These are phyloP conservation scores for Phaffia rhodozyma DNA, from an alignment of 1,284 basidiomycete species.

Conservation along the genomic window DNA sequence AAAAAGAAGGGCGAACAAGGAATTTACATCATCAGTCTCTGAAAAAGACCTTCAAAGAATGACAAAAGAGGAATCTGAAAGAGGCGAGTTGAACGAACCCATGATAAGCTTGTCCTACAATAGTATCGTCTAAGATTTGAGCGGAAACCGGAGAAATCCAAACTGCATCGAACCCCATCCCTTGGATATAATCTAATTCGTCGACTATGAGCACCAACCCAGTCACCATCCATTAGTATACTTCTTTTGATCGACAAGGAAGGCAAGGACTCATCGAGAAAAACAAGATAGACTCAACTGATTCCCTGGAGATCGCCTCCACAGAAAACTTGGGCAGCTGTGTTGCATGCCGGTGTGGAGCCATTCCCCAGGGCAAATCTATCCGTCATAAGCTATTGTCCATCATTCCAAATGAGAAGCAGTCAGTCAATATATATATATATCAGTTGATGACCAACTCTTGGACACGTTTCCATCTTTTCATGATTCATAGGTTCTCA, in stretches of 20 bases:
- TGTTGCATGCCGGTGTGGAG: neutral
- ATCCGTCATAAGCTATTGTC: slow-evolving; percentile 12
- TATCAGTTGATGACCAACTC: too few species aligned
- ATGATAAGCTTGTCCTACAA: slow-evolving; percentile 13
- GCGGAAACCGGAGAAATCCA: slow-evolving; percentile 11
- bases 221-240: neutral
- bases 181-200: slow-evolving; percentile 17
- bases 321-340: neutral
- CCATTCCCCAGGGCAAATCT: slow-evolving; percentile 1
- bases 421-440: too few species aligned
- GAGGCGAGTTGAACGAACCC: neutral
- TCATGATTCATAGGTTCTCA: too few species aligned
- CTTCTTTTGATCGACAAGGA: neutral
- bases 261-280: neutral
- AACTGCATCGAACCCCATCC: slow-evolving; percentile 15
- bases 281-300: neutral
- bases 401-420: neutral
- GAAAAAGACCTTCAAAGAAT: neutral
- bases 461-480: too few species aligned
- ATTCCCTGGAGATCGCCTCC: slow-evolving; percentile 8
- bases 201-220: neutral
- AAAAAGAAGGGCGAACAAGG: neutral
- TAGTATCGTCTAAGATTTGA: neutral
- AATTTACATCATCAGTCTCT: neutral
- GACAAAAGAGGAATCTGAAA: too few species aligned